Percentiles rank a stretch among this genome's conserved stretches.
These are phyloP conservation scores for Fraxinus greggii DNA, from an alignment of 305 asterid species.

Conservation along the genomic window DNA sequence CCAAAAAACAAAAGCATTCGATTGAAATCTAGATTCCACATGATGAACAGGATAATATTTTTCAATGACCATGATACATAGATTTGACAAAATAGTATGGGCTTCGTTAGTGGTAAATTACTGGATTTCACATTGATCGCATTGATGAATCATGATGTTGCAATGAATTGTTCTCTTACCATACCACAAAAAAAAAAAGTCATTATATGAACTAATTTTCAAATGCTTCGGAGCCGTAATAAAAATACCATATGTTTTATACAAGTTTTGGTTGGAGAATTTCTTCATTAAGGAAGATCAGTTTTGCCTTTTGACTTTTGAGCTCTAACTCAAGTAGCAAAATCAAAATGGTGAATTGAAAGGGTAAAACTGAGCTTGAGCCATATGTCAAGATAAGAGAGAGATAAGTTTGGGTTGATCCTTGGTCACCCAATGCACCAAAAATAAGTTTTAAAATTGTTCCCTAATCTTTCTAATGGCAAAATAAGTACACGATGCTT, in stretches of 20 bases:
- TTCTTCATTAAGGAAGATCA: background rate
- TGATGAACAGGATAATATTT: background rate
- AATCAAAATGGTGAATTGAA: background rate
- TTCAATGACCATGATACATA: background rate
- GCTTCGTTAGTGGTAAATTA: background rate
- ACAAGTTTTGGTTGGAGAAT: background rate
- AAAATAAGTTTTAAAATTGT: background rate
- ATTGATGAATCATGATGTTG: background rate
- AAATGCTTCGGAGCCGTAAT: background rate
- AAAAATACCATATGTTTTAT: background rate
- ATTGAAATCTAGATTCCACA: background rate
- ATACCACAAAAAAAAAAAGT: background rate
- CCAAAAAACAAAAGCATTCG: constrained; percentile 21
- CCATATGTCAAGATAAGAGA: background rate
- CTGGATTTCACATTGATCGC: background rate
- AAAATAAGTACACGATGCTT: background rate
- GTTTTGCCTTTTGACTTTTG: background rate
- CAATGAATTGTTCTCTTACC: background rate
- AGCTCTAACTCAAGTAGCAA: background rate
- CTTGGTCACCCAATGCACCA: background rate
- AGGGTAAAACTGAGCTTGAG: background rate
- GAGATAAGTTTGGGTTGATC: background rate
- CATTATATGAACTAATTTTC: background rate
- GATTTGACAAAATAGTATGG: background rate
- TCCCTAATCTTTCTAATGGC: background rate